phyloP scores from a whole-genome alignment of 768 basidiomycete genomes.

The Sarcodon aspratus region DNA sequence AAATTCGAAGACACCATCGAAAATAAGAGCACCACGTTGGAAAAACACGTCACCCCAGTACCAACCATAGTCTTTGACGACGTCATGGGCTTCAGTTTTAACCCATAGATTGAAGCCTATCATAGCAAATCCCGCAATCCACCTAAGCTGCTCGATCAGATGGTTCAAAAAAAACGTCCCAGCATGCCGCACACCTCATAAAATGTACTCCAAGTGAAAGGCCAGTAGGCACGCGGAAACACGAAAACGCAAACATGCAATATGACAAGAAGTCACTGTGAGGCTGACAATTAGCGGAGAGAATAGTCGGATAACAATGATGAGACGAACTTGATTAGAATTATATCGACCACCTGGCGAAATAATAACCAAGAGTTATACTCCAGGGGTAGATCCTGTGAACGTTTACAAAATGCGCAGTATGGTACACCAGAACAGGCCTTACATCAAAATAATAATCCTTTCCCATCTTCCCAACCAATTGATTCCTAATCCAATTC shows the following conservation, averaged over 20 bases:
- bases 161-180: neutral
- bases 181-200: constrained; percentile 40
- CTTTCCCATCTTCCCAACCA: constrained; percentile 87
- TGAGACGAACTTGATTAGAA: constrained; percentile 77
- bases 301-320: neutral
- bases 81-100: constrained; percentile 93
- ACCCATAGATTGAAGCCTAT: constrained; percentile 98
- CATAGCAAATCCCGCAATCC: constrained; percentile 76
- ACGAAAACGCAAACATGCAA: constrained; percentile 90
- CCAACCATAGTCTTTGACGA: constrained; percentile 98
- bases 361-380: constrained; percentile 97
- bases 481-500: constrained; percentile 77
- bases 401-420: constrained; percentile 2
- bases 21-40: constrained; percentile 86
- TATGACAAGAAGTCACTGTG: constrained; percentile 87
- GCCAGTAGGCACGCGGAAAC: constrained; percentile 75
- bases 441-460: constrained; percentile 85
- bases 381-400: constrained; percentile 77
- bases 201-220: constrained; percentile 66
- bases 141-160: constrained; percentile 33
- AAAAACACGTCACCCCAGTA: constrained; percentile 95
- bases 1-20: constrained; percentile 96
- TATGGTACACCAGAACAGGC: constrained; percentile 16
- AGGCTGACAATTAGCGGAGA: neutral
- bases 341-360: constrained; percentile 91